A percentile compares a stretch with the other conserved stretches of the same genome.
phyloP scores from a whole-genome alignment of 1,139 yeast genomes.

The Meyerozyma sp. region DNA sequence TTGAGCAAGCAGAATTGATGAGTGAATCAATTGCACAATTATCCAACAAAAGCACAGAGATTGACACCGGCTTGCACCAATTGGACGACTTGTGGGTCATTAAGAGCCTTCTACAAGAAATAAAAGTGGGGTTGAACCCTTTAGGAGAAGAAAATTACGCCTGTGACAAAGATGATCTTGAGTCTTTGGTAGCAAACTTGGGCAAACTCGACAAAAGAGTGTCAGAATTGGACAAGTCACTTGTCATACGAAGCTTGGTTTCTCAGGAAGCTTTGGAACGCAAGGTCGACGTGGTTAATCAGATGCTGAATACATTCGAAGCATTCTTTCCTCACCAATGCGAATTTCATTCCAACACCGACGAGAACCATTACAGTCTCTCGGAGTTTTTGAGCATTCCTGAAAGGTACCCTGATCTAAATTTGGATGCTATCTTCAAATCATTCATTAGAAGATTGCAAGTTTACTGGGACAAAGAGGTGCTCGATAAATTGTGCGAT shows the following conservation, averaged over 20 bases:
- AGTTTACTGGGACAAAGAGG: background rate
- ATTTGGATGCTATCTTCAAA: background rate
- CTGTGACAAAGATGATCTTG: slow-evolving; percentile 7
- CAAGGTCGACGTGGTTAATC: background rate
- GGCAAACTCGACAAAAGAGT: slow-evolving; percentile 3
- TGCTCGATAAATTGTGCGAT: background rate
- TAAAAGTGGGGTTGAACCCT: background rate
- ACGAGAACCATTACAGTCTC: background rate
- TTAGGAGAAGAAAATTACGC: background rate
- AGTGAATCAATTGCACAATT: background rate
- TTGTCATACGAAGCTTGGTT: background rate
- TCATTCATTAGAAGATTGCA: background rate
- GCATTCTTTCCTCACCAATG: background rate
- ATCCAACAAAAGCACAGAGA: background rate
- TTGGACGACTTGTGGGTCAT: slow-evolving; percentile 2
- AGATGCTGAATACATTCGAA: background rate
- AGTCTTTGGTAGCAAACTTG: slow-evolving; percentile 4
- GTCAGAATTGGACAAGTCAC: background rate
- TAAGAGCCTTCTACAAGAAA: background rate
- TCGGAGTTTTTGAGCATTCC: background rate
- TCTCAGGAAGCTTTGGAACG: background rate
- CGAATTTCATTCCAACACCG: background rate
- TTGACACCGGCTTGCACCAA: background rate
- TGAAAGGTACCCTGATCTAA: background rate
- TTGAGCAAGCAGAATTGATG: background rate